Conservation (phyloP, 768 basidiomycete species). For the Boletus pseudopeckii region DNA sequence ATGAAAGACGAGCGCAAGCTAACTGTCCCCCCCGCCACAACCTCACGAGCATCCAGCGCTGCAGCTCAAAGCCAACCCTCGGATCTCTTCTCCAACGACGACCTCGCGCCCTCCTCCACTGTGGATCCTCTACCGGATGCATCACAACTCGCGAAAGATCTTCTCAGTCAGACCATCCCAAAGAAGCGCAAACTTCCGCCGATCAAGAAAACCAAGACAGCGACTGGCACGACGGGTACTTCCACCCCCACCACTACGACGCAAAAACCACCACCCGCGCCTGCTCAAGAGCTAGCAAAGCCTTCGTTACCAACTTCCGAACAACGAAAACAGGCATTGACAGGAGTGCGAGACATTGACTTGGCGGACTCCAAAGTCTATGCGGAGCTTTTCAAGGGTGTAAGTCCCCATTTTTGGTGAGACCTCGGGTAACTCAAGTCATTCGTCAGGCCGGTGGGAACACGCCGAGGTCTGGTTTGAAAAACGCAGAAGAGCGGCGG, state of each 20-base stretch:
- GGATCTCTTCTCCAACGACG: conserved; percentile 33
- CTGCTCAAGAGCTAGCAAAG: conserved; percentile 26
- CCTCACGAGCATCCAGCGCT: conserved; percentile 28
- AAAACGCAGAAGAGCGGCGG: conserved; percentile 62
- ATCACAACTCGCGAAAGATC: conserved; percentile 30
- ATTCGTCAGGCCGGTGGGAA: conserved; percentile 38
- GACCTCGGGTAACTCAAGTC: neutral
- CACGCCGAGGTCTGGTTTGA: conserved; percentile 44
- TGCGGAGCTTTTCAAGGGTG: conserved; percentile 57
- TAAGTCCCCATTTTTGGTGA: conserved; percentile 26
- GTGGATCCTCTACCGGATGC: conserved; percentile 10
- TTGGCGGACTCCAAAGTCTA: conserved; percentile 62
- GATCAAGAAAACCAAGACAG: conserved; percentile 65
- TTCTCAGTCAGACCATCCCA: conserved; percentile 26
- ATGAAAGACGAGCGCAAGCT: conserved; percentile 43
- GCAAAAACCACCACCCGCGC: conserved; percentile 18
- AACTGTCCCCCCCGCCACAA: conserved; percentile 10
- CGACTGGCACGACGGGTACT: conserved; percentile 18
- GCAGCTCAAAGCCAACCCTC: conserved; percentile 32
- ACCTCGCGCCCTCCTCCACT: conserved; percentile 4
- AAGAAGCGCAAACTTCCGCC: conserved; percentile 65
- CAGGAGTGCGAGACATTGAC: conserved; percentile 57
- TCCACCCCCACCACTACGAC: conserved; percentile 23
- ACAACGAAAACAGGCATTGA: conserved; percentile 40
- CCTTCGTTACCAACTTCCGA: conserved; percentile 25